A percentile compares a stretch with the other conserved stretches of the same genome.
Conservation (phyloP, 108 stramenopile genomes). For the Aureococcus anophagefferens region DNA sequence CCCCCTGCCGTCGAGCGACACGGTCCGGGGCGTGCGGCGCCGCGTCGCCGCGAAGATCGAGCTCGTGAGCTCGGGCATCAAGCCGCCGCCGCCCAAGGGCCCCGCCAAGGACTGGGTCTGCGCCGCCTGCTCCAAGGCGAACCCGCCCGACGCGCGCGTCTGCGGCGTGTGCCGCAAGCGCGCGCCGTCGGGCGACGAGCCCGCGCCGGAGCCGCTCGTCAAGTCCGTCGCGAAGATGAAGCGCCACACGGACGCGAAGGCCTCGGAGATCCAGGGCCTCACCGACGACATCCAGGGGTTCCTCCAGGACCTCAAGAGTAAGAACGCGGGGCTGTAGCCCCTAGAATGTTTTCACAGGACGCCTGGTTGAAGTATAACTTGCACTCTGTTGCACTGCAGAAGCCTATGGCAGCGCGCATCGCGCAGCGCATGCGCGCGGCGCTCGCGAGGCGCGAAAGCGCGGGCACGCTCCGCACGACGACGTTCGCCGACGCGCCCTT, state of each 20-base stretch:
- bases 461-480: constrained; percentile 6
- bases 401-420: too few relatives aligned
- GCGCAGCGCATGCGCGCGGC: too few relatives aligned
- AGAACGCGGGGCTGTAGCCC: too few relatives aligned
- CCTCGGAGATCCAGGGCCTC: neutral
- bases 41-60: neutral
- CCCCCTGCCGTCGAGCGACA: neutral
- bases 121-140: neutral
- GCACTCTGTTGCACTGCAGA: too few relatives aligned
- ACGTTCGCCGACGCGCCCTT: neutral
- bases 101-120: neutral
- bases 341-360: too few relatives aligned
- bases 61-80: neutral
- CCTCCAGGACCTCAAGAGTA: neutral
- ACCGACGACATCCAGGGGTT: neutral
- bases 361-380: too few relatives aligned
- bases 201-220: neutral
- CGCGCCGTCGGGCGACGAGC: neutral
- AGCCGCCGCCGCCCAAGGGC: neutral
- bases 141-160: neutral
- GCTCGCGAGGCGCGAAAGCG: neutral
- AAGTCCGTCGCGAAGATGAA: neutral
- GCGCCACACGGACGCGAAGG: neutral
- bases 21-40: neutral
- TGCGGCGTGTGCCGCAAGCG: neutral